A percentile compares a stretch with the other conserved stretches of the same genome.
phyloP scores from a whole-genome alignment of 192 early-diverging fungal species.

The Cladochytrium replicatum region DNA sequence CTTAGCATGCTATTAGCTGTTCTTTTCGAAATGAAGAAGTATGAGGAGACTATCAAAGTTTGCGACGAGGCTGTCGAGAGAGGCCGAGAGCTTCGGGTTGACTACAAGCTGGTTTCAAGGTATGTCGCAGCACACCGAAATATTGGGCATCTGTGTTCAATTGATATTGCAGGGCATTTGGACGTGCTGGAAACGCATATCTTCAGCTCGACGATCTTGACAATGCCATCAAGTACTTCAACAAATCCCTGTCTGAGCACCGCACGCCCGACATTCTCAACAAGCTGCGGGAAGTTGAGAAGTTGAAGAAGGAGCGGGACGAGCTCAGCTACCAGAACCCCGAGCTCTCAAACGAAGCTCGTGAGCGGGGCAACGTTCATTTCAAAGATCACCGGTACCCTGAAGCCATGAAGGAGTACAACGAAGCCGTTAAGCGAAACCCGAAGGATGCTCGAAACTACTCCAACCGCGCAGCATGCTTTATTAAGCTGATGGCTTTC shows the following conservation, averaged over 20 bases:
- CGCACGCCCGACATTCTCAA: constrained; percentile 83
- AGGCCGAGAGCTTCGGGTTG: constrained; percentile 81
- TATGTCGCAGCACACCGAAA: too few species aligned
- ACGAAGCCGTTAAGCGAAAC: constrained; percentile 95
- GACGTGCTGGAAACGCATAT: constrained; percentile 85
- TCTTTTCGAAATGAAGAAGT: constrained; percentile 87
- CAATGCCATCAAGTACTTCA: constrained; percentile 85
- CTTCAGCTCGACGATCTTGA: constrained; percentile 63
- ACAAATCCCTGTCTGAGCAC: constrained; percentile 91
- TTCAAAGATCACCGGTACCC: constrained; percentile 84
- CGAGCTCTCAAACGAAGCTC: constrained; percentile 77
- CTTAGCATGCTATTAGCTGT: constrained; percentile 48
- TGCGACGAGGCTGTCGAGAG: constrained; percentile 86
- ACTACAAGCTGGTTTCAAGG: constrained; percentile 89
- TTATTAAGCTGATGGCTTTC: constrained; percentile 87
- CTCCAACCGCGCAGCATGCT: constrained; percentile 94
- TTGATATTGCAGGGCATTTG: constrained; percentile 86
- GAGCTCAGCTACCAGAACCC: constrained; percentile 82
- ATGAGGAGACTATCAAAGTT: constrained; percentile 83
- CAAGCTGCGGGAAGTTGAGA: constrained; percentile 81
- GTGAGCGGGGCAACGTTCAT: constrained; percentile 84
- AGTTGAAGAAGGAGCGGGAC: constrained; percentile 62
- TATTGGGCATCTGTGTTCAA: too few species aligned
- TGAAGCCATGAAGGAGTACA: constrained; percentile 83
- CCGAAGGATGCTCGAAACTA: constrained; percentile 79